Conservation (phyloP, 148 eudicot genomes). For the Euryodendron excelsum region DNA sequence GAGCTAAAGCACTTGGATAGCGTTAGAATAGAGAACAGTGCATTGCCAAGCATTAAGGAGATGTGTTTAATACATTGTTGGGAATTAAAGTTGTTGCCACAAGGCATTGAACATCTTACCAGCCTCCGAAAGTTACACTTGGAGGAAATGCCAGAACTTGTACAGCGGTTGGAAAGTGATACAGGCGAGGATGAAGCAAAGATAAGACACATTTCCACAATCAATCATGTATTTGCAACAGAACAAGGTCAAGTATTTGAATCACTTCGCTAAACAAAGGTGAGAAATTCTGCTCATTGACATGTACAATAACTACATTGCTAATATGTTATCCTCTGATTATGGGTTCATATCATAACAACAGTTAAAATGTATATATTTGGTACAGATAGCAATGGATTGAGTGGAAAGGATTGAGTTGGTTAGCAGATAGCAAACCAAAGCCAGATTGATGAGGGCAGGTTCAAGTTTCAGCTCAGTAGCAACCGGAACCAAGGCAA, state of each 20-base stretch:
- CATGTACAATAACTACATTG: neutral
- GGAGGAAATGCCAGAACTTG: conserved; percentile 35
- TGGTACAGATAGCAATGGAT: too few species aligned
- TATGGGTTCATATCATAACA: too few species aligned
- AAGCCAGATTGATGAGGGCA: too few species aligned
- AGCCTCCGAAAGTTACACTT: conserved; percentile 26
- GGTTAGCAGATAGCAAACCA: too few species aligned
- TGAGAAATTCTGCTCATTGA: neutral
- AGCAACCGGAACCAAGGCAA: too few species aligned
- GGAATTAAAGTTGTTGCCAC: conserved; percentile 22
- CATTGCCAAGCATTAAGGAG: conserved; percentile 24
- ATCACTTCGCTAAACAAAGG: neutral
- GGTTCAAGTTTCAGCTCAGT: too few species aligned
- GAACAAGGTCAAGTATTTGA: conserved; percentile 16
- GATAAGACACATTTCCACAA: conserved; percentile 18
- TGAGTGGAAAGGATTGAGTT: too few species aligned
- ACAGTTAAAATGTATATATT: too few species aligned
- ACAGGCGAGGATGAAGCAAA: conserved; percentile 8
- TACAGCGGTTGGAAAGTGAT: conserved; percentile 16
- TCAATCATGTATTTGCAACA: conserved; percentile 18
- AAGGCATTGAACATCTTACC: conserved; percentile 30
- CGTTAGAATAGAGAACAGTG: conserved; percentile 24
- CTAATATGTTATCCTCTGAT: too few species aligned
- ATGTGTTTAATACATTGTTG: conserved; percentile 21
- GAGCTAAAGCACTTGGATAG: conserved; percentile 18